phyloP scores from a whole-genome alignment of 805 yeast species.

The Priceomyces medius region DNA sequence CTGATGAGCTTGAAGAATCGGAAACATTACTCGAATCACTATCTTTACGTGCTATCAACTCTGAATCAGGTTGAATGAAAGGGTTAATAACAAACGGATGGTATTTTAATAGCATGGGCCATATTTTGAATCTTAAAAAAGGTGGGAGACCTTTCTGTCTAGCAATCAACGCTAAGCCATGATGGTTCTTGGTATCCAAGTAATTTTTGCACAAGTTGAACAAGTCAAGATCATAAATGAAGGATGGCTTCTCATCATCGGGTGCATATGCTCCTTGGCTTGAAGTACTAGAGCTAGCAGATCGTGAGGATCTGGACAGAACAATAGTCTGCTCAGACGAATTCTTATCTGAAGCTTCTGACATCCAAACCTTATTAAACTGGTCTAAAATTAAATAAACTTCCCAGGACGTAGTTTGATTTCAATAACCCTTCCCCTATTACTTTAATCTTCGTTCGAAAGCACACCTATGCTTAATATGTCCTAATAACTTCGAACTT shows the following conservation, averaged over 20 bases:
- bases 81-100: constrained; percentile 87
- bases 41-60: constrained; percentile 18
- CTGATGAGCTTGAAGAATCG: not conserved
- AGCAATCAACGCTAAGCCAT: constrained; percentile 75
- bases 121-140: constrained; percentile 66
- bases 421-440: too few relatives aligned
- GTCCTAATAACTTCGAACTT: not conserved
- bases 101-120: constrained; percentile 79
- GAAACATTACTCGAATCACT: constrained; percentile 4
- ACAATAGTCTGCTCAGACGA: not conserved
- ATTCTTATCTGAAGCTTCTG: not conserved
- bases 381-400: too few relatives aligned
- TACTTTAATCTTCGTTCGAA: too few relatives aligned
- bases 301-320: constrained; percentile 4
- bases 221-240: constrained; percentile 44
- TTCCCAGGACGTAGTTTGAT: too few relatives aligned
- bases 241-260: constrained; percentile 19
- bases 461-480: too few relatives aligned
- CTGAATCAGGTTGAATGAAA: constrained; percentile 60
- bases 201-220: constrained; percentile 56
- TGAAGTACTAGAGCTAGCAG: constrained; percentile 1
- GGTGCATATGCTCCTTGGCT: constrained; percentile 6
- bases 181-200: constrained; percentile 59
- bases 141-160: constrained; percentile 87
- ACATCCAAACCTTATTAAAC: constrained; percentile 1